Evolutionary conservation across 345 rosid species (phyloP).

Genomic region (Rubroshorea leprosula): DNA sequence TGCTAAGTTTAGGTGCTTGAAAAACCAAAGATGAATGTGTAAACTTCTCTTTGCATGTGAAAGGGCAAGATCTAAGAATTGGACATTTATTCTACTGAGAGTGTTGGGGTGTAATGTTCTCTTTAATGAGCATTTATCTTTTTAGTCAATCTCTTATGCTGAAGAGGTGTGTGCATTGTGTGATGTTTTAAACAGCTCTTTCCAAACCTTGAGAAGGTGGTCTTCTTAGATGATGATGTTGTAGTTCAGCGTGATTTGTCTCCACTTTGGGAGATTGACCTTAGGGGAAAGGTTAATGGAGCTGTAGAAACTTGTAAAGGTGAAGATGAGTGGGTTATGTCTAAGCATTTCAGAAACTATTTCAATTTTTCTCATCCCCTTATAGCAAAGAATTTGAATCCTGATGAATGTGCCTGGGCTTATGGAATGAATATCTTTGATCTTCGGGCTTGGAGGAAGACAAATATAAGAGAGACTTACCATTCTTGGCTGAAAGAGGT

Average conservation of each 20-base stretch:
- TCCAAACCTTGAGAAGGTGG: constrained; percentile 90
- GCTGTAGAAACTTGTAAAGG: constrained; percentile 99
- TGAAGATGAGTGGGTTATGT: constrained; percentile 98
- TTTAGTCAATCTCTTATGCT: not conserved
- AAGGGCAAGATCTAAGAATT: not conserved
- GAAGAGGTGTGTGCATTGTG: not conserved
- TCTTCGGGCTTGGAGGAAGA: constrained; percentile 83
- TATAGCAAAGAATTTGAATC: constrained; percentile 68
- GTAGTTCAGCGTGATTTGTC: constrained; percentile 90
- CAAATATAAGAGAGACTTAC: constrained; percentile 81
- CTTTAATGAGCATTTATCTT: not conserved
- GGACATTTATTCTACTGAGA: not conserved
- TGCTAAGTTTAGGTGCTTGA: not conserved
- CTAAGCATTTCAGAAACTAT: constrained; percentile 91
- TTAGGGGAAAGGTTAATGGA: constrained; percentile 89
- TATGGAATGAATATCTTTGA: constrained; percentile 99
- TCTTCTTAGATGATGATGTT: constrained; percentile 91
- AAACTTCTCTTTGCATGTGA: not conserved
- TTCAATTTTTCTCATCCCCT: constrained; percentile 99
- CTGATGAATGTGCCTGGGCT: constrained; percentile 99
- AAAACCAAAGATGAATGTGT: not conserved
- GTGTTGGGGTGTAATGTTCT: not conserved
- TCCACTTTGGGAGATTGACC: constrained; percentile 91
- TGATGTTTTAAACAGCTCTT: constrained; percentile 62
- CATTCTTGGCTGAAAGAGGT: constrained; percentile 98